A percentile compares a stretch with the other conserved stretches of the same genome.
phyloP scores from a whole-genome alignment of 169 alveolate species.

The Plasmodium gaboni region DNA sequence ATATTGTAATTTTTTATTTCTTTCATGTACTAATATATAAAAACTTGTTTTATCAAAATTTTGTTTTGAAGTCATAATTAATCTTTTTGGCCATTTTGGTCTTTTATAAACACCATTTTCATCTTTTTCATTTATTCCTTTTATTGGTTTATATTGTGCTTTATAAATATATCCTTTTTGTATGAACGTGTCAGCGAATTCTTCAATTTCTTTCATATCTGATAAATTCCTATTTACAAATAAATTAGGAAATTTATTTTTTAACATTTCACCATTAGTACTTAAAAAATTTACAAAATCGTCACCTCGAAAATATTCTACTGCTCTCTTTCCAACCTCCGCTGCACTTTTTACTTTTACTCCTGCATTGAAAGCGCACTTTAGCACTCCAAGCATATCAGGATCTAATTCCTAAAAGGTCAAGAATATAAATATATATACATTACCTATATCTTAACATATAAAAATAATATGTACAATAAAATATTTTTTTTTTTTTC shows the following conservation, averaged over 20 bases:
- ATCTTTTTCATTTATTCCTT: constrained; percentile 82
- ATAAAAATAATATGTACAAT: background rate
- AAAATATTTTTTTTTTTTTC: background rate
- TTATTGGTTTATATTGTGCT: constrained; percentile 87
- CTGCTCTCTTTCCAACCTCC: constrained; percentile 90
- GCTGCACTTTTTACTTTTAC: constrained; percentile 82
- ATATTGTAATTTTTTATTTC: constrained; percentile 85
- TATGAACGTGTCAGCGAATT: constrained; percentile 78
- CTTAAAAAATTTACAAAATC: constrained; percentile 84
- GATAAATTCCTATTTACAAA: constrained; percentile 50
- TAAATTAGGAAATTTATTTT: constrained; percentile 80
- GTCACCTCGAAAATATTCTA: constrained; percentile 89
- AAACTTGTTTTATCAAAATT: constrained; percentile 88
- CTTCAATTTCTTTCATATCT: constrained; percentile 76
- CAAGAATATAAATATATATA: background rate
- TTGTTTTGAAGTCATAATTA: constrained; percentile 86
- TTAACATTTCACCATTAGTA: constrained; percentile 79
- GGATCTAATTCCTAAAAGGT: constrained; percentile 53
- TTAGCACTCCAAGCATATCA: constrained; percentile 55
- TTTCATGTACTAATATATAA: constrained; percentile 88
- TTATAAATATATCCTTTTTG: constrained; percentile 84
- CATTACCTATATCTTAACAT: background rate
- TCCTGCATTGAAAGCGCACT: constrained; percentile 71
- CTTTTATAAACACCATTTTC: constrained; percentile 85
- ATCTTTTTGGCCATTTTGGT: constrained; percentile 91